Base-by-base conservation (phyloP, 345 rosid species). In the Euphorbia lathyris region DNA sequence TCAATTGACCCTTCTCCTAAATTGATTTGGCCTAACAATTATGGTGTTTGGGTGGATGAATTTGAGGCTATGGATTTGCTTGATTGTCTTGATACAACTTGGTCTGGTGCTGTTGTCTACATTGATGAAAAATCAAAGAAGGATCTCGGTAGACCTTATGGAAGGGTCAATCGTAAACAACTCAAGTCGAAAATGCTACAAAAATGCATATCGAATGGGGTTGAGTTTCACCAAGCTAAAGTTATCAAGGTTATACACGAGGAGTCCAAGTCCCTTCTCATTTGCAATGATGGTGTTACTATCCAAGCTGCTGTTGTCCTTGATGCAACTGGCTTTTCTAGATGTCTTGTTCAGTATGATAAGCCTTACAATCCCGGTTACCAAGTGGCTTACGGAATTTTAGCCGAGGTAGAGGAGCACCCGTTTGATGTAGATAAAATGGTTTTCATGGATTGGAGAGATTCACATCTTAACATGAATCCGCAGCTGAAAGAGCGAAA, bases 391-490 rank as follows among this genome's bases (percentile, higher is more conserved):
- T 91, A 91, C 59, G 99, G 99, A 53, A 87, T 95, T 51, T 68
- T 95, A 57, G 99, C 97, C 11, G 97, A 95, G 76, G 99, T 91
- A 13, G 98, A 95, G 61, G 91, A 86, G 53, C 99, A 95, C 66
- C 97, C 99, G 0, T 95, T 91, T 47, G 96, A 95, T 79, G 89
- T 87, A 0, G 93, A 95, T 65, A 95, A 90, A 74, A 95, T 95
- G 99, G 74, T 95, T 73, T 95, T 95, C 43, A 95, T 95, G 97
- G 99, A 95, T 42, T 95, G 99, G 99, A 87, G 99, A 81, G 97
- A 95, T 77, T 91, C 75, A 0, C 99, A 95, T 83, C 81, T 95
- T 14, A 77, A 77, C 40, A 64, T 72, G 20, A 71, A 79, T 60
- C 55, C 42, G 12, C 86, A 80, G 68, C 78, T 92, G 30, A 87